Percentiles rank a stretch among this genome's conserved stretches.
These are phyloP conservation scores for Phytophthora pluvialis DNA, from an alignment of 352 stramenopile species.

Conservation along the genomic window DNA sequence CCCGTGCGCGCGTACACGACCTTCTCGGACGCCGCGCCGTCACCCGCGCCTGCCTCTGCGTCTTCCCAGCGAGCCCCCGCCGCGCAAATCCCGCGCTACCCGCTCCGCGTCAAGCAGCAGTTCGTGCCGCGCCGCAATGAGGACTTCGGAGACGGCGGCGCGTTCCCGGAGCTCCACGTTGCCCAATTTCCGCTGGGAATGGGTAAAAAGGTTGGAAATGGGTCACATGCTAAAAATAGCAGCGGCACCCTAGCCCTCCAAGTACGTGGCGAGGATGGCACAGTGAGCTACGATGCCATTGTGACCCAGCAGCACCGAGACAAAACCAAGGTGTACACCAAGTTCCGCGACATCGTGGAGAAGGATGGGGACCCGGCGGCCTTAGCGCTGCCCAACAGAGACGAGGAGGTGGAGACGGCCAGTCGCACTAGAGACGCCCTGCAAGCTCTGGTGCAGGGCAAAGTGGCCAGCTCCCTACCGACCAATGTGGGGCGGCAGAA, in stretches of 20 bases:
- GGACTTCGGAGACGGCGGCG: constrained; percentile 98
- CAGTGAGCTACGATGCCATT: constrained; percentile 95
- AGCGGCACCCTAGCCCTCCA: constrained; percentile 87
- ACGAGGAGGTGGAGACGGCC: constrained; percentile 78
- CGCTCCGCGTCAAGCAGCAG: constrained; percentile 52
- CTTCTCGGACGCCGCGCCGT: constrained; percentile 48
- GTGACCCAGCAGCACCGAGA: constrained; percentile 96
- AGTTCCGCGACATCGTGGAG: constrained; percentile 93
- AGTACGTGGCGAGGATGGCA: constrained; percentile 92
- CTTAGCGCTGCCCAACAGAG: constrained; percentile 48
- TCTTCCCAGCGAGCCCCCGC: neutral
- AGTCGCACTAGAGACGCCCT: constrained; percentile 88
- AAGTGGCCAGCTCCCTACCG: constrained; percentile 89
- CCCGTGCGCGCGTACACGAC: constrained; percentile 78
- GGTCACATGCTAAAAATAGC: constrained; percentile 46
- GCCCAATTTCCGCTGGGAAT: constrained; percentile 97
- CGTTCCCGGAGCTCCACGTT: constrained; percentile 98
- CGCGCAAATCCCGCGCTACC: constrained; percentile 55
- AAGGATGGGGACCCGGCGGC: constrained; percentile 80
- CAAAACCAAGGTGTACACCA: constrained; percentile 95
- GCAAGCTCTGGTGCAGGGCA: constrained; percentile 88
- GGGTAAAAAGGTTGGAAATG: constrained; percentile 83
- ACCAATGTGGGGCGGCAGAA: constrained; percentile 90
- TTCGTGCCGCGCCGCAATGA: constrained; percentile 68
- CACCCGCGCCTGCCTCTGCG: constrained; percentile 17